Percentiles rank a stretch among this genome's conserved stretches.
Conservation (phyloP, 179 eudicot genomes). For the Patellifolia procumbens region DNA sequence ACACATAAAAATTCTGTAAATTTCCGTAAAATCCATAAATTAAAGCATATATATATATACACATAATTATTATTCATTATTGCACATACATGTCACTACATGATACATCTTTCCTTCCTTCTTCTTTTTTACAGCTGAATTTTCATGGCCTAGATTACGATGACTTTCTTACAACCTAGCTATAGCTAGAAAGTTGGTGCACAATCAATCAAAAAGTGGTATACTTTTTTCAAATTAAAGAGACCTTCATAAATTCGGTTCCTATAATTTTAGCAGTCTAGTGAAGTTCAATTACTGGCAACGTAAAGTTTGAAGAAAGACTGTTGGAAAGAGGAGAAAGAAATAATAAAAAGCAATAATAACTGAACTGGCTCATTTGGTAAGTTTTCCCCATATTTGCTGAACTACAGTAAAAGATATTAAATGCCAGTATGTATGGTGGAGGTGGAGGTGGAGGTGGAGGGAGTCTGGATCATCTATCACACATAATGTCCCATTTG, state of each 20-base stretch:
- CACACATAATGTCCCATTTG: too few relatives aligned
- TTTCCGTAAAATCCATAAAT: too few relatives aligned
- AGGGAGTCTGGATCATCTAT: background rate
- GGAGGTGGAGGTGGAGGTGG: too few relatives aligned
- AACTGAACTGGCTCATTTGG: background rate
- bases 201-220: background rate
- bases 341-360: background rate
- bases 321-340: background rate
- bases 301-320: background rate
- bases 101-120: too few relatives aligned
- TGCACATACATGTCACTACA: too few relatives aligned
- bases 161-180: background rate
- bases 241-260: background rate
- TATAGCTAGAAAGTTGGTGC: background rate
- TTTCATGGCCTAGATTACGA: too few relatives aligned
- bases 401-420: background rate
- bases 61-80: too few relatives aligned
- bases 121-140: too few relatives aligned
- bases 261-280: background rate
- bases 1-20: too few relatives aligned
- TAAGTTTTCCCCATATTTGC: background rate
- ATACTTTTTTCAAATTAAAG: background rate
- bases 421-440: background rate
- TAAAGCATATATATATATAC: too few relatives aligned
- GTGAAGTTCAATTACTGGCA: background rate